Conservation (phyloP, 1,284 basidiomycete genomes). For the Flammula alnicola region DNA sequence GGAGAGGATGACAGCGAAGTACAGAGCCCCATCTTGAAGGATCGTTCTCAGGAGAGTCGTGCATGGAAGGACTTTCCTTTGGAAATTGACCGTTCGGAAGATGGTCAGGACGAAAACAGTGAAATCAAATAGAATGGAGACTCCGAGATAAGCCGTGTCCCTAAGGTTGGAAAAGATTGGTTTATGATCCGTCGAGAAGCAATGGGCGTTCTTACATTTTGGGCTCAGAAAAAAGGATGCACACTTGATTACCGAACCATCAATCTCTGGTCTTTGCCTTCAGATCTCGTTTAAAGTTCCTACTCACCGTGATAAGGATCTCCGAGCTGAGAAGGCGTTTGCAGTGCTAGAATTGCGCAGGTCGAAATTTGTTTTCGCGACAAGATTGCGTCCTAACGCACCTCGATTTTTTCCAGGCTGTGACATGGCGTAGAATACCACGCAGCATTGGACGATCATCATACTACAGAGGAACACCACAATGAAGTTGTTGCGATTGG, state of each 20-base stretch:
- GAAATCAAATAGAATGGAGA: conserved; percentile 31
- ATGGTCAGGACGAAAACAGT: conserved; percentile 31
- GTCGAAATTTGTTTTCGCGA: not conserved
- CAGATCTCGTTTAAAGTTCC: too few relatives aligned
- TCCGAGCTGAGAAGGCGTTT: conserved; percentile 24
- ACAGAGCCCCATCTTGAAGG: conserved; percentile 29
- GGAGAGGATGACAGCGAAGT: conserved; percentile 32
- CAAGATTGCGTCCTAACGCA: conserved; percentile 1
- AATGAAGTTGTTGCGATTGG: conserved; percentile 19
- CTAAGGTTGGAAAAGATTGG: conserved; percentile 13
- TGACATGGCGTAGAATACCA: conserved; percentile 35
- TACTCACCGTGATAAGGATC: conserved; percentile 32
- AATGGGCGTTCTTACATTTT: conserved; percentile 21
- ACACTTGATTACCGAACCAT: conserved; percentile 19
- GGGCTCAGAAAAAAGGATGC: conserved; percentile 31
- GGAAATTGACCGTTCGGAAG: conserved; percentile 19
- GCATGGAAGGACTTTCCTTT: conserved; percentile 2
- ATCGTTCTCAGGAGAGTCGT: conserved; percentile 25
- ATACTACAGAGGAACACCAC: conserved; percentile 20
- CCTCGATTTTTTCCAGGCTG: conserved; percentile 27
- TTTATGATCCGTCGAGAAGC: not conserved
- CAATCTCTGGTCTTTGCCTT: not conserved
- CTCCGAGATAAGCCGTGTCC: conserved; percentile 34
- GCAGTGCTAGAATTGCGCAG: conserved; percentile 25
- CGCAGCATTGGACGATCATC: conserved; percentile 25